These are phyloP conservation scores for Zygosaccharomyces pseudobailii DNA, from an alignment of 1,139 yeast genomes.

Conservation along the genomic window DNA sequence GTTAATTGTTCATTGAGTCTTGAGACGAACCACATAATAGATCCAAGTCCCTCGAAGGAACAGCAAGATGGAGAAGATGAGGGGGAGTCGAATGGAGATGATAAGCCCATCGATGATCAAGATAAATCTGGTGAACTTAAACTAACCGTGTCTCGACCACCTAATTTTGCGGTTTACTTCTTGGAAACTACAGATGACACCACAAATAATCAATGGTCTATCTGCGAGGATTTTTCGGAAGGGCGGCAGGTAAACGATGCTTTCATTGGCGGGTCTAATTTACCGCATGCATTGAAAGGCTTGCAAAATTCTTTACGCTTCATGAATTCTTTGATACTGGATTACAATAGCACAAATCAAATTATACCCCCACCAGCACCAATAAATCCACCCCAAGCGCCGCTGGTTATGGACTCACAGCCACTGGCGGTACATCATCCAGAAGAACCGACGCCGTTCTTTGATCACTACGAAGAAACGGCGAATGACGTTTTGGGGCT, in stretches of 20 bases:
- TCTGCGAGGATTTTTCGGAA: slow-evolving; percentile 77
- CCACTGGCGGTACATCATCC: slow-evolving; percentile 10
- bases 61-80: slow-evolving; percentile 13
- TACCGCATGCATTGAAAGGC: slow-evolving; percentile 47
- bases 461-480: slow-evolving; percentile 11
- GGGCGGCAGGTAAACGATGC: slow-evolving; percentile 75
- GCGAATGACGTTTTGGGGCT: slow-evolving; percentile 10
- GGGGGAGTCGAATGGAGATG: slow-evolving; percentile 6
- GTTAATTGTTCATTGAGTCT: slow-evolving; percentile 37
- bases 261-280: slow-evolving; percentile 45
- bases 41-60: slow-evolving; percentile 2
- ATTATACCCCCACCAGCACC: slow-evolving; percentile 16
- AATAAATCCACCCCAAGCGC: slow-evolving; percentile 3
- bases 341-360: slow-evolving; percentile 37
- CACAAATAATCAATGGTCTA: slow-evolving; percentile 65
- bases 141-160: slow-evolving; percentile 51
- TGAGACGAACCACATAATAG: slow-evolving; percentile 30
- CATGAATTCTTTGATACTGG: slow-evolving; percentile 51
- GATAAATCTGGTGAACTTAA: slow-evolving; percentile 47
- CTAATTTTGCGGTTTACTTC: slow-evolving; percentile 73
- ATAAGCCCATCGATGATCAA: slow-evolving; percentile 9
- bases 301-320: slow-evolving; percentile 47
- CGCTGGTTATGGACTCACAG: slow-evolving; percentile 8
- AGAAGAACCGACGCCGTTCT: slow-evolving; percentile 6
- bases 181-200: slow-evolving; percentile 38